phyloP scores from a whole-genome alignment of 768 basidiomycete species.

The Boletus subparvulus region DNA sequence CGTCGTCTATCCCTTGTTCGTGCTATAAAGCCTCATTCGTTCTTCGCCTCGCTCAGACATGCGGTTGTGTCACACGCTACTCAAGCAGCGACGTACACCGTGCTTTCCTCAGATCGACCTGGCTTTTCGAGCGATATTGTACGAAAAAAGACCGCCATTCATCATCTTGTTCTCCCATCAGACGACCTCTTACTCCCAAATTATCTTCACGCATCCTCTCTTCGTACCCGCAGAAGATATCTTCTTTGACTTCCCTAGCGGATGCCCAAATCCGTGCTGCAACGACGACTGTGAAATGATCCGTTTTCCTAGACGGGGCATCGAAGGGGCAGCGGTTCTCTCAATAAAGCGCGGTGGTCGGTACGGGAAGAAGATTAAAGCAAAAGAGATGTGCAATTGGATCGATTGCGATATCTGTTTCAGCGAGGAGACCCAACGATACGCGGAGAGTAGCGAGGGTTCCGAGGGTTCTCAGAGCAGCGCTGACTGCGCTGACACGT shows the following conservation, averaged over 20 bases:
- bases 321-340: slow-evolving; percentile 60
- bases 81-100: slow-evolving; percentile 68
- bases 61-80: slow-evolving; percentile 64
- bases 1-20: slow-evolving; percentile 28
- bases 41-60: slow-evolving; percentile 43
- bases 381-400: slow-evolving; percentile 79
- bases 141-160: slow-evolving; percentile 76
- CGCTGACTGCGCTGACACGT: slow-evolving; percentile 33
- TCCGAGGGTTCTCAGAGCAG: slow-evolving; percentile 49
- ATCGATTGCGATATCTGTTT: slow-evolving; percentile 70
- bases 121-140: slow-evolving; percentile 69
- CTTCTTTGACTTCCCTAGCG: slow-evolving; percentile 76
- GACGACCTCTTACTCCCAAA: slow-evolving; percentile 78
- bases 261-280: slow-evolving; percentile 77
- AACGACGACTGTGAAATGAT: slow-evolving; percentile 83
- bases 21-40: slow-evolving; percentile 4
- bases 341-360: slow-evolving; percentile 58
- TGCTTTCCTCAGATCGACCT: slow-evolving; percentile 84
- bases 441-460: slow-evolving; percentile 41
- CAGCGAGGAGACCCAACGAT: slow-evolving; percentile 39
- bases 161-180: slow-evolving; percentile 78
- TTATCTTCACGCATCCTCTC: slow-evolving; percentile 70
- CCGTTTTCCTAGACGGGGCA: slow-evolving; percentile 67
- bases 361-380: slow-evolving; percentile 48
- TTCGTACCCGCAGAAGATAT: slow-evolving; percentile 72